Conservation (phyloP, 805 yeast genomes). For the Helenozyma rhizophorensis region DNA sequence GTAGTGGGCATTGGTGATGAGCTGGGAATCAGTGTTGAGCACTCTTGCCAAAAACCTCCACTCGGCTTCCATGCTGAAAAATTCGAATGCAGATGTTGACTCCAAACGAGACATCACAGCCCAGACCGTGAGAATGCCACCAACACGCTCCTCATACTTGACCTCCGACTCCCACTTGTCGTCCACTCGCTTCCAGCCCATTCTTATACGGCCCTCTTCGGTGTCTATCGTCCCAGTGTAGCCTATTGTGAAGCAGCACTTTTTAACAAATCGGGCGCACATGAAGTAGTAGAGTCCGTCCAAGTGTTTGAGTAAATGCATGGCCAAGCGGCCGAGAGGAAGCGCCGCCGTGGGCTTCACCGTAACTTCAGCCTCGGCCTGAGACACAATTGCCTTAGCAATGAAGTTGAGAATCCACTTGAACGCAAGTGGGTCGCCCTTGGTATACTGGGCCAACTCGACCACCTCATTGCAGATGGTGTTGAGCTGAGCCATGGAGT, state of each 20-base stretch:
- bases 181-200: constrained; percentile 79
- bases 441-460: constrained; percentile 40
- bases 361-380: constrained; percentile 88
- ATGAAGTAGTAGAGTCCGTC: constrained; percentile 53
- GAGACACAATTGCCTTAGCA: constrained; percentile 82
- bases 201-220: constrained; percentile 71
- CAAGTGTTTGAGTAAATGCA: constrained; percentile 44
- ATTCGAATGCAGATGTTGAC: constrained; percentile 16
- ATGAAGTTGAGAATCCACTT: constrained; percentile 76
- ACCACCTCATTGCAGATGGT: constrained; percentile 49
- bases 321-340: constrained; percentile 69
- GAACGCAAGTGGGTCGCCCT: constrained; percentile 47
- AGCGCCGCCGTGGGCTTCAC: constrained; percentile 73
- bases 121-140: constrained; percentile 82
- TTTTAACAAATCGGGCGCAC: constrained; percentile 81
- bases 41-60: constrained; percentile 77
- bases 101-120: constrained; percentile 59
- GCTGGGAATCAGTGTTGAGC: constrained; percentile 49
- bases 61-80: constrained; percentile 33
- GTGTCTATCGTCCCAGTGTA: constrained; percentile 71
- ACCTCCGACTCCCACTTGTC: constrained; percentile 58
- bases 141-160: constrained; percentile 77
- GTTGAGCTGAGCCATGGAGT: constrained; percentile 56
- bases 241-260: constrained; percentile 87
- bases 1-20: constrained; percentile 66